These are phyloP conservation scores for Stellera chamaejasme DNA, from an alignment of 345 rosid genomes.

Conservation along the genomic window DNA sequence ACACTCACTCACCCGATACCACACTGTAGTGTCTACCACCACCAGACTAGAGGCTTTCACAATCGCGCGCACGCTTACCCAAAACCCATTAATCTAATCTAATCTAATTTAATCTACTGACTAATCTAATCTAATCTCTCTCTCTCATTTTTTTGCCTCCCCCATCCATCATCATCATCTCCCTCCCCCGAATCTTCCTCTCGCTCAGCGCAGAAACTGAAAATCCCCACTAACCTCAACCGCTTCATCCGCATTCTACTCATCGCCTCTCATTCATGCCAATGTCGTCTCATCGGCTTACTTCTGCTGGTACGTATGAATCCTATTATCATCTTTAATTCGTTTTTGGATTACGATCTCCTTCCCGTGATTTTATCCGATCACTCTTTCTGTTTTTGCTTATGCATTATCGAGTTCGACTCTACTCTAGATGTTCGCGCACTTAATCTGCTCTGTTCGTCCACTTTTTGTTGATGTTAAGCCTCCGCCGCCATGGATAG, in stretches of 20 bases:
- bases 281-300: conserved; percentile 22
- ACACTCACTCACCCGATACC: not conserved
- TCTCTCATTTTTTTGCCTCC: too few relatives aligned
- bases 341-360: not conserved
- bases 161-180: conserved; percentile 5
- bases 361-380: not conserved
- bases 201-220: not conserved
- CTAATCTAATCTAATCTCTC: not conserved
- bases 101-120: not conserved
- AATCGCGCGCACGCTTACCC: too few relatives aligned
- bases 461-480: conserved; percentile 2
- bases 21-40: too few relatives aligned
- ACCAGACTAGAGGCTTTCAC: too few relatives aligned
- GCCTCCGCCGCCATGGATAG: conserved; percentile 14
- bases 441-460: not conserved
- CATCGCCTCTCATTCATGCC: not conserved
- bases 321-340: not conserved
- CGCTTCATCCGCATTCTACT: not conserved
- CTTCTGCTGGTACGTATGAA: conserved; percentile 17
- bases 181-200: not conserved
- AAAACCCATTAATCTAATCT: not conserved
- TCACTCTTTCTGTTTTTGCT: not conserved
- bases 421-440: not conserved
- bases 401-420: not conserved
- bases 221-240: not conserved